Evolutionary conservation across 345 rosid genomes (phyloP).

Genomic region (Draba incana): DNA sequence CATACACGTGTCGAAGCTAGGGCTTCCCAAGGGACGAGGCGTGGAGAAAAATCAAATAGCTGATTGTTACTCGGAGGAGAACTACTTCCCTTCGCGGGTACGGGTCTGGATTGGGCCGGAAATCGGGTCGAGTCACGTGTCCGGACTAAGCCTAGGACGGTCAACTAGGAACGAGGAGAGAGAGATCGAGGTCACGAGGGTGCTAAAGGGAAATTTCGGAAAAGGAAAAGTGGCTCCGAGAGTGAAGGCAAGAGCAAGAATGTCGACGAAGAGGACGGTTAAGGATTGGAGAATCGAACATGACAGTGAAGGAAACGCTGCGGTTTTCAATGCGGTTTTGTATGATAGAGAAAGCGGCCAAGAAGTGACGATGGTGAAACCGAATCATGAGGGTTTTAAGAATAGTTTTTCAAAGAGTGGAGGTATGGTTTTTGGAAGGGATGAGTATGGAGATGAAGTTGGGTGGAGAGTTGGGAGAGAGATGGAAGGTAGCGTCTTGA

Average conservation of each 20-base stretch:
- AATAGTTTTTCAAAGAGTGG: constrained; percentile 71
- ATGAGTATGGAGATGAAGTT: constrained; percentile 70
- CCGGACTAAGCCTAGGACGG: constrained; percentile 73
- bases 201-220: constrained; percentile 42
- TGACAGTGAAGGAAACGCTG: constrained; percentile 79
- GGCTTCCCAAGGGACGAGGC: constrained; percentile 47
- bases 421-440: constrained; percentile 74
- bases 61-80: constrained; percentile 49
- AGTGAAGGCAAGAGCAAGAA: constrained; percentile 58
- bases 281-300: constrained; percentile 86
- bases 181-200: constrained; percentile 49
- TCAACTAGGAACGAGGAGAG: constrained; percentile 66
- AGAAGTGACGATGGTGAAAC: constrained; percentile 47
- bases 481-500: constrained; percentile 91
- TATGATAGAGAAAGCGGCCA: constrained; percentile 55
- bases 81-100: constrained; percentile 64
- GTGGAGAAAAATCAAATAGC: constrained; percentile 40
- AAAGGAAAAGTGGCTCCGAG: constrained; percentile 46
- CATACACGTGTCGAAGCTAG: constrained; percentile 67
- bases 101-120: constrained; percentile 87
- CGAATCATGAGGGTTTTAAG: constrained; percentile 38
- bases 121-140: constrained; percentile 70
- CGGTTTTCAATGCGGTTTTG: constrained; percentile 66
- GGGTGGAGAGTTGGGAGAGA: constrained; percentile 85
- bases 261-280: constrained; percentile 53